Conservation (phyloP, 2,329 filamentous ascomycete genomes). For the Alternaria ethzedia region DNA sequence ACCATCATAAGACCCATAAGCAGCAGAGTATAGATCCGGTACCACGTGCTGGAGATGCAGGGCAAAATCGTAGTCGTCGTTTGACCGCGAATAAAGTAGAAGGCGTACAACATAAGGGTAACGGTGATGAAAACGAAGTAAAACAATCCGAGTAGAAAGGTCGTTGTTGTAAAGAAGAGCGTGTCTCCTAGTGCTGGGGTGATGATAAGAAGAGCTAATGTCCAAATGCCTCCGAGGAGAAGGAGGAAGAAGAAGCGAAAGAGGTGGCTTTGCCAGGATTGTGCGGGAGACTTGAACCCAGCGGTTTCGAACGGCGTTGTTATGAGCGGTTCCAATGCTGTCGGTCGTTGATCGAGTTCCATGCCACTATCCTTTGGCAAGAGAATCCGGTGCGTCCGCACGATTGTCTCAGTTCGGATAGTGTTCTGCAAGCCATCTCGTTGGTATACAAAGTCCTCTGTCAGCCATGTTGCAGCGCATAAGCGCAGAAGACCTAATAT, state of each 20-base stretch:
- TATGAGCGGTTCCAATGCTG: not conserved
- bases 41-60: slow-evolving; percentile 15
- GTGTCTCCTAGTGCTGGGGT: not conserved
- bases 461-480: slow-evolving; percentile 18
- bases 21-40: slow-evolving; percentile 19
- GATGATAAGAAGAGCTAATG: not conserved
- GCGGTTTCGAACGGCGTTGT: not conserved
- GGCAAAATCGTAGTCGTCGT: slow-evolving; percentile 19
- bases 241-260: not conserved
- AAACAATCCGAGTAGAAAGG: not conserved
- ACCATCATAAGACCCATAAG: slow-evolving; percentile 3
- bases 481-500: slow-evolving; percentile 20
- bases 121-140: not conserved
- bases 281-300: not conserved
- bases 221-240: not conserved
- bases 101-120: not conserved
- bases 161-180: not conserved
- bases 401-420: no score
- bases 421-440: not conserved
- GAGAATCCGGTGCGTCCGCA: not conserved
- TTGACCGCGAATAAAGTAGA: slow-evolving; percentile 9
- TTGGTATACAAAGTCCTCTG: slow-evolving; percentile 19
- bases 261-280: not conserved
- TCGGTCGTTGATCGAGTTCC: not conserved
- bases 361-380: not conserved